A percentile compares a stretch with the other conserved stretches of the same genome.
Conservation (phyloP, 2,329 filamentous ascomycete genomes). For the Dothistroma septosporum region DNA sequence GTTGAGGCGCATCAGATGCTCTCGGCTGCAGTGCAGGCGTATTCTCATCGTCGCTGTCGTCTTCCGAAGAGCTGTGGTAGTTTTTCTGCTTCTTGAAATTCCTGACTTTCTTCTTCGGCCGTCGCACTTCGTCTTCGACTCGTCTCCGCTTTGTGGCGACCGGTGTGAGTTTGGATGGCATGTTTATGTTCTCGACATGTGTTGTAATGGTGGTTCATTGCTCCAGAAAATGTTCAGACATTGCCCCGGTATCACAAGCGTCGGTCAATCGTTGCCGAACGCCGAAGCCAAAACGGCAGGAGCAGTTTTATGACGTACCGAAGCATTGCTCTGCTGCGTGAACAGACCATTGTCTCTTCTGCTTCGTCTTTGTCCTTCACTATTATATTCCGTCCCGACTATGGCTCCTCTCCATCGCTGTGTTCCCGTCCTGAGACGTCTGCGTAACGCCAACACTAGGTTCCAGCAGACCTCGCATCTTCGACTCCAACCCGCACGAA, state of each 20-base stretch:
- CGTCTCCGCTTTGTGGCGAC: constrained; percentile 41
- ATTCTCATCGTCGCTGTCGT: constrained; percentile 39
- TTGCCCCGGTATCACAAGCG: background rate
- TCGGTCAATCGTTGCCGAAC: background rate
- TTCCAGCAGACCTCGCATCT: constrained; percentile 30
- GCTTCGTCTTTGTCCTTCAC: background rate
- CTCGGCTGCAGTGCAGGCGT: constrained; percentile 10
- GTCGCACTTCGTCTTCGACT: constrained; percentile 56
- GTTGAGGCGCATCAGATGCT: constrained; percentile 27
- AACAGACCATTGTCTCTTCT: constrained; percentile 6
- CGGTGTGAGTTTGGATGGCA: constrained; percentile 18
- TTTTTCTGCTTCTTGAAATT: constrained; percentile 59
- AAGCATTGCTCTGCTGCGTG: background rate
- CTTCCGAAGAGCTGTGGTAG: constrained; percentile 63
- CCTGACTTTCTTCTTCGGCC: constrained; percentile 51
- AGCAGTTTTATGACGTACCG: background rate
- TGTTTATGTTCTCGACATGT: background rate
- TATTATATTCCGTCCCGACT: background rate
- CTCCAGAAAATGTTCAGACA: background rate
- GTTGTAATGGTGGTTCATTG: background rate
- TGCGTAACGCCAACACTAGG: constrained; percentile 31
- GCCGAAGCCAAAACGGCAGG: background rate
- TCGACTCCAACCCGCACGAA: constrained; percentile 15
- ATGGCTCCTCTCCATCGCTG: constrained; percentile 27
- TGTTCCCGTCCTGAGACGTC: constrained; percentile 30